A percentile compares a stretch with the other conserved stretches of the same genome.
Evolutionary conservation across 345 rosid genomes (phyloP).

Genomic region (Salix suchowensis): DNA sequence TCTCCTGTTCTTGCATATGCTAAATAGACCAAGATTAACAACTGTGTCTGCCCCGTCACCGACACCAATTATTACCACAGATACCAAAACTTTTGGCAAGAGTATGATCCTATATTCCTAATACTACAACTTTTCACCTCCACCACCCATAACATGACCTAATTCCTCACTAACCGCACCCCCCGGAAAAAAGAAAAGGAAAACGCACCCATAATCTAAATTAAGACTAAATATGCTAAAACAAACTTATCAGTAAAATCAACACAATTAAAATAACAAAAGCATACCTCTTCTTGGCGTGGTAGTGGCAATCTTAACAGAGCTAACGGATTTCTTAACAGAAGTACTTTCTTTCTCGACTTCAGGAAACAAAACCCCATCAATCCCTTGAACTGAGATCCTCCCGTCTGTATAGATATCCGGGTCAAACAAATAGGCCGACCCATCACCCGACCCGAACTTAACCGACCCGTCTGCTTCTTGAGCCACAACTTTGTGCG

Average conservation of each 20-base stretch:
- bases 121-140: not conserved
- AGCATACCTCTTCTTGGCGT: slow-evolving; percentile 83
- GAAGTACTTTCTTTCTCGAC: slow-evolving; percentile 36
- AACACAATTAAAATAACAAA: not conserved
- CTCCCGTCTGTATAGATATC: slow-evolving; percentile 91
- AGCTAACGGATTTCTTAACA: not conserved
- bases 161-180: not conserved
- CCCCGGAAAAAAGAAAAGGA: not conserved
- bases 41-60: slow-evolving; percentile 6
- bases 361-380: slow-evolving; percentile 75
- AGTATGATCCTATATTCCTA: not conserved
- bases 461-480: slow-evolving; percentile 65
- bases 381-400: slow-evolving; percentile 96
- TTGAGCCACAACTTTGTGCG: slow-evolving; percentile 72
- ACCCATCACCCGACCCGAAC: slow-evolving; percentile 47
- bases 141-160: not conserved
- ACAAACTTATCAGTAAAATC: not conserved
- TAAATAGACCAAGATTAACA: not conserved
- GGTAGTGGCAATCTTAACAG: slow-evolving; percentile 52
- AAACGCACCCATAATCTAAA: not conserved
- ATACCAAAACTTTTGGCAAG: not conserved
- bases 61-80: slow-evolving; percentile 4
- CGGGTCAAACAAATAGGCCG: slow-evolving; percentile 54
- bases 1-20: not conserved
- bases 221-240: not conserved